Base-by-base conservation (phyloP, 495 filamentous ascomycete species). In the Penicillium canescens region DNA sequence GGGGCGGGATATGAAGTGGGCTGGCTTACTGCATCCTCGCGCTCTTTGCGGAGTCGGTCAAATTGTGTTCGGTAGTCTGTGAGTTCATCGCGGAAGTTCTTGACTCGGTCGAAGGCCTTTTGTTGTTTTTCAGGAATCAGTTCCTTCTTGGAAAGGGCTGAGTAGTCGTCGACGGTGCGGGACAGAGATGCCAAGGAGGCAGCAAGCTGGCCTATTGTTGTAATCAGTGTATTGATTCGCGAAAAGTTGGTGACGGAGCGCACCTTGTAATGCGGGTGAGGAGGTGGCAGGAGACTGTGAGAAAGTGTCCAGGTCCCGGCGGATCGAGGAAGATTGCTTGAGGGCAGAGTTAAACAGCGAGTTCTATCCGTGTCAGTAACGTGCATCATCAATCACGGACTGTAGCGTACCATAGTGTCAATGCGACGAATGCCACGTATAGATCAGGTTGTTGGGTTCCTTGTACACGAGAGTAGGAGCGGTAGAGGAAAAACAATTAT, bases 271-370 rank as follows among this genome's bases (percentile, higher is more conserved):
- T 8, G 87, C 86, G 26, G 85, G 72, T 4, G 84, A 83, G 10
- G 87, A 80, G 49, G 78, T 81, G 21, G 76, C 65, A 10, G 83
- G 80, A 10, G 83, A 79, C 56, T 86, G 80, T 44, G 87, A 71
- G 60, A 96, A 89, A 59, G 73, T 74, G 59, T 89, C 83, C 46
- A 97, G 85, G 70, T 96, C 91, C 55, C 85, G 86, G 58, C 91
- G 90, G 65, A 96, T 87, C 6, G 90, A 81, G 50, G 89, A 91
- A 41, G 87, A 89, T 77, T 97, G 93, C 74, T 96, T 95, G 26
- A 96, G 83, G 28, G 94, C 93, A 14, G 91, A 93, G 72, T 97
- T 97, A 82, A 96, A 97, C 55, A 93, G 82, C 13, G 90, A 90
- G 70, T 96, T 96, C 93, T 86, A 34, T 8, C 23, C 5, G 7